Evolutionary conservation across 1,284 basidiomycete species (phyloP), one percentile per base, ranked within the genome.

Genomic region (Ganoderma multipileum): DNA sequence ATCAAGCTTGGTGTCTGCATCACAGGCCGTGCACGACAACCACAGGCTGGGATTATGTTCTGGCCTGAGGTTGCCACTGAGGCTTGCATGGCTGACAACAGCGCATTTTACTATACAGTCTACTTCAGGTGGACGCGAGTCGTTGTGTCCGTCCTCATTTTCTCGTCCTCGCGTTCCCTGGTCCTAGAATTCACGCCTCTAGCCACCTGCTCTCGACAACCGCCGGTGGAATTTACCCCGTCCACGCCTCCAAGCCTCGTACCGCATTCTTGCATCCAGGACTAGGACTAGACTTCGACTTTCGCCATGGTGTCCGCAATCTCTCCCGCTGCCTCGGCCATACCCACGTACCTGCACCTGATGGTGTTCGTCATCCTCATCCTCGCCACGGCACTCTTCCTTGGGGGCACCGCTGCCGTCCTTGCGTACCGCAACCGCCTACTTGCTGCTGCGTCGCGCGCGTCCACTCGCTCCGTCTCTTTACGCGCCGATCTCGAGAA

Each of bases 301-400:
- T 30, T 33, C 61, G 42, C 18, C 28, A 42, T 61, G 59, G 39
- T 23, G 23, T 26, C 38, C 23, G 8, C 59, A 7, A 55, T 20
- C 18, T 33, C 52, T 33, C 5, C 28, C 14, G 3, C 54, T 20
- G 55, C 33, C 11, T 23, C 55, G 55, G 20, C 55, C n/a, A 38
- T 20, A 3, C 55, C 30, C 23, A 50, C 6, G 36, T 52, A 38
- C 44, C 30, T 62, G 26, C 61, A 50, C 3, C 26, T 62, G 20
- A 28, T 62, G 30, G 33, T 54, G 20, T 54, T 63, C 33, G 61
- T 39, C 47, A 50, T 63, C 47, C 42, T 62, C 61, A 50, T 50
- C 8, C 14, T 62, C 42, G 47, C 30, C 30, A 28, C 50, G 47
- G 28, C 42, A 6, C 28, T 63, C 30, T 63, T 52, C n/a, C 36